Conservation (phyloP, 2,329 filamentous ascomycete genomes). For the Ceratocystis destructans region DNA sequence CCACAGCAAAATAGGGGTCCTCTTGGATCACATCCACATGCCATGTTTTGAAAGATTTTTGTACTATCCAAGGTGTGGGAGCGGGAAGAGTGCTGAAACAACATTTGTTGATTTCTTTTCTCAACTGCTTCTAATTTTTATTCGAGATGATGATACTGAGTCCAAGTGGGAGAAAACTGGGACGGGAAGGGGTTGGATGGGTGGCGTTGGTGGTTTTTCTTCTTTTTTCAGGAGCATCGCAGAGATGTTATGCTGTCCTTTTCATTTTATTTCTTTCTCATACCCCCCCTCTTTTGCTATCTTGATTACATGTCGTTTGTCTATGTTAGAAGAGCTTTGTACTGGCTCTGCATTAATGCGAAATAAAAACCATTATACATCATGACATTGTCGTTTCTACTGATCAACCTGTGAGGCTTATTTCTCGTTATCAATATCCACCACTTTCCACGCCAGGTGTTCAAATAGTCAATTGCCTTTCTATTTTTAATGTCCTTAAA, state of each 20-base stretch:
- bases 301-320: not conserved
- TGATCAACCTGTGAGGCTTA: not conserved
- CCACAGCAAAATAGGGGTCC: constrained; percentile 15
- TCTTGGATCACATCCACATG: constrained; percentile 14
- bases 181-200: not conserved
- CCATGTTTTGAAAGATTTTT: constrained; percentile 1
- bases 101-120: not conserved
- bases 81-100: not conserved
- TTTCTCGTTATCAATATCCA: not conserved
- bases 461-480: not conserved
- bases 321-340: not conserved
- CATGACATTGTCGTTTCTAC: not conserved
- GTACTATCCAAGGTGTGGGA: not conserved
- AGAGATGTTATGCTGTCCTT: not conserved
- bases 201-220: not conserved
- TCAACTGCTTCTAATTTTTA: not conserved
- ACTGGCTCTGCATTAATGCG: not conserved
- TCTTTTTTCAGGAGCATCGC: not conserved
- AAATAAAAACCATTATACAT: not conserved
- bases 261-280: not conserved
- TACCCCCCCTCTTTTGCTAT: not conserved
- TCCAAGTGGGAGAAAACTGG: not conserved
- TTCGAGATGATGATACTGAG: not conserved
- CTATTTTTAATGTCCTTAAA: constrained; percentile 12
- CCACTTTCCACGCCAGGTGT: not conserved